Conservation (phyloP, 805 yeast genomes). For the Starmerella kuoi region DNA sequence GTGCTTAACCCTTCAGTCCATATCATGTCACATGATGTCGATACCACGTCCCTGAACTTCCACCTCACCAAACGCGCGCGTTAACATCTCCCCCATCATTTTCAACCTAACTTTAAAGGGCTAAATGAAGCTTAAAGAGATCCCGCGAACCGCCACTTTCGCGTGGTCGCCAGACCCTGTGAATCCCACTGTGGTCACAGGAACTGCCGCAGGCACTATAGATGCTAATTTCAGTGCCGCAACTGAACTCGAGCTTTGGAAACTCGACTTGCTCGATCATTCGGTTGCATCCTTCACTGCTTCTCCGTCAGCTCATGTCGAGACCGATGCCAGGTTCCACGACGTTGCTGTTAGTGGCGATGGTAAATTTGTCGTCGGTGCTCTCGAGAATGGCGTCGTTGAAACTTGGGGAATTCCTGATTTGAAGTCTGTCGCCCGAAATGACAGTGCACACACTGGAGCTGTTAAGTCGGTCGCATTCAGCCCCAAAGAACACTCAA, state of each 20-base stretch:
- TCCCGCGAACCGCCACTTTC: slow-evolving; percentile 79
- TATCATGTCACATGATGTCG: no score
- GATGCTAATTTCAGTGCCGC: slow-evolving; percentile 75
- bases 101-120: no score
- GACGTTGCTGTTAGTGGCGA: slow-evolving; percentile 27
- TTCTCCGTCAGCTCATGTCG: slow-evolving; percentile 16
- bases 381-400: slow-evolving; percentile 69
- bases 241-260: slow-evolving; percentile 71
- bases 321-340: slow-evolving; percentile 39
- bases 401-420: slow-evolving; percentile 57
- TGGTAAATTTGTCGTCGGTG: slow-evolving; percentile 54
- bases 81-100: no score
- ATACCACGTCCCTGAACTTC: no score
- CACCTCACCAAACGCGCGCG: no score
- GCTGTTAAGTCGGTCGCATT: slow-evolving; percentile 64
- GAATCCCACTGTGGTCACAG: slow-evolving; percentile 71
- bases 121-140: slow-evolving; percentile 74
- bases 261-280: slow-evolving; percentile 35
- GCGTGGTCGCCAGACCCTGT: slow-evolving; percentile 76
- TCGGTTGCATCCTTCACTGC: slow-evolving; percentile 25
- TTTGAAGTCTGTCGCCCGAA: slow-evolving; percentile 23
- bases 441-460: slow-evolving; percentile 35
- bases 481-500: slow-evolving; percentile 58
- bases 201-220: slow-evolving; percentile 92
- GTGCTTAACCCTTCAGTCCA: no score